Percentiles rank a stretch among this genome's conserved stretches.
Conservation (phyloP, 2,329 filamentous ascomycete species). For the Aspergillus japonicus region DNA sequence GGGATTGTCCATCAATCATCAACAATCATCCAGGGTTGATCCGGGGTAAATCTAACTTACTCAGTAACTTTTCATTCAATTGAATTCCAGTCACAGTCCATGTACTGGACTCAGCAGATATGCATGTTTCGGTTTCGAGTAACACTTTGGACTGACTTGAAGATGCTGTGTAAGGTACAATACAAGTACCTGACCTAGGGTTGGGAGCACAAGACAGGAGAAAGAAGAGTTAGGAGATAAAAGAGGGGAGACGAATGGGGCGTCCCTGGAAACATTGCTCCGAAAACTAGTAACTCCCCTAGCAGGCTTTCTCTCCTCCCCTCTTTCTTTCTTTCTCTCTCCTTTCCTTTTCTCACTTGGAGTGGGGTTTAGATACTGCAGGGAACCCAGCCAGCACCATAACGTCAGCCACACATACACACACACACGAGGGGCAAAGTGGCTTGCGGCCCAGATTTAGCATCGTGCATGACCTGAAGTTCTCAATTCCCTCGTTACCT, state of each 20-base stretch:
- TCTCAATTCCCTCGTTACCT: not conserved
- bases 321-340: not conserved
- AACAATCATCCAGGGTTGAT: conserved; percentile 14
- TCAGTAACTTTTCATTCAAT: too few relatives aligned
- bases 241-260: not conserved
- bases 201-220: not conserved
- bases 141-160: not conserved
- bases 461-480: not conserved
- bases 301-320: too few relatives aligned
- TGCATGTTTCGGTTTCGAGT: not conserved
- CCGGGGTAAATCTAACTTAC: conserved; percentile 17
- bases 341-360: not conserved
- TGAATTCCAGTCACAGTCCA: too few relatives aligned
- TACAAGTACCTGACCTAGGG: not conserved
- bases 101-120: not conserved
- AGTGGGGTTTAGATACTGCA: not conserved
- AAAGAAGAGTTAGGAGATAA: not conserved
- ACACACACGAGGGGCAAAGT: not conserved
- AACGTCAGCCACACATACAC: not conserved
- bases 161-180: not conserved
- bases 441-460: not conserved
- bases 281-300: too few relatives aligned
- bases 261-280: not conserved
- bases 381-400: not conserved
- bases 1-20: conserved; percentile 2